These are phyloP conservation scores for Malassezia vespertilionis DNA, from an alignment of 1,284 basidiomycete species.

Conservation along the genomic window DNA sequence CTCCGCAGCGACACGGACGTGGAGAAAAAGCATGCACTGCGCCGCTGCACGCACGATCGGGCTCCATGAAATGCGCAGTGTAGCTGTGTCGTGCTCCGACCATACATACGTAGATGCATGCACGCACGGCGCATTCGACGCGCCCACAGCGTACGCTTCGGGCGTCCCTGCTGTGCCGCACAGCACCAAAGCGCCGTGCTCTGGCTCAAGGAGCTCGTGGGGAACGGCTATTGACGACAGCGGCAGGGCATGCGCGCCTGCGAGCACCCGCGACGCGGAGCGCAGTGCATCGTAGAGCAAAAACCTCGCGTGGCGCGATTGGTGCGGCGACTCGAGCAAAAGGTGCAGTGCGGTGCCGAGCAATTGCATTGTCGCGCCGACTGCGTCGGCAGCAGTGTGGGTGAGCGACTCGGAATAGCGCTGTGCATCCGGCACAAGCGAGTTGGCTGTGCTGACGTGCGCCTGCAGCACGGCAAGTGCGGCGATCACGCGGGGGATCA, in stretches of 20 bases:
- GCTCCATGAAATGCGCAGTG: not conserved
- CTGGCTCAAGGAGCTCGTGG: not conserved
- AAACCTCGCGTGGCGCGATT: slow-evolving; percentile 1
- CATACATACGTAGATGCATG: not conserved
- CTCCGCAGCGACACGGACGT: slow-evolving; percentile 6
- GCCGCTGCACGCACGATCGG: not conserved
- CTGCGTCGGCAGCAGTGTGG: not conserved
- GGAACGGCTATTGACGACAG: not conserved
- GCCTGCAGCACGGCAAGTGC: slow-evolving; percentile 9
- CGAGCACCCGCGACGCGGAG: not conserved
- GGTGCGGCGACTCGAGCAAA: slow-evolving; percentile 5
- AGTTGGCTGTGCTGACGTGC: not conserved
- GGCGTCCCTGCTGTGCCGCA: not conserved
- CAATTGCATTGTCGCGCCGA: slow-evolving; percentile 8
- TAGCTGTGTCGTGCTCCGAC: not conserved
- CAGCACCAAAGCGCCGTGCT: not conserved
- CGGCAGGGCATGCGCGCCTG: not conserved
- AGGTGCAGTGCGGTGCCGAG: slow-evolving; percentile 13
- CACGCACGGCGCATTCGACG: not conserved
- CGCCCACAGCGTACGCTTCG: not conserved
- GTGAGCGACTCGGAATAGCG: not conserved
- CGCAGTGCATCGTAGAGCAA: slow-evolving; percentile 14
- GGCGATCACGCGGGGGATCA: slow-evolving; percentile 8
- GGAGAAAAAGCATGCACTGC: not conserved
- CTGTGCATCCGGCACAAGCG: not conserved